phyloP scores from a whole-genome alignment of 75 land plant species.

The Pseudotsuga menziesii region DNA sequence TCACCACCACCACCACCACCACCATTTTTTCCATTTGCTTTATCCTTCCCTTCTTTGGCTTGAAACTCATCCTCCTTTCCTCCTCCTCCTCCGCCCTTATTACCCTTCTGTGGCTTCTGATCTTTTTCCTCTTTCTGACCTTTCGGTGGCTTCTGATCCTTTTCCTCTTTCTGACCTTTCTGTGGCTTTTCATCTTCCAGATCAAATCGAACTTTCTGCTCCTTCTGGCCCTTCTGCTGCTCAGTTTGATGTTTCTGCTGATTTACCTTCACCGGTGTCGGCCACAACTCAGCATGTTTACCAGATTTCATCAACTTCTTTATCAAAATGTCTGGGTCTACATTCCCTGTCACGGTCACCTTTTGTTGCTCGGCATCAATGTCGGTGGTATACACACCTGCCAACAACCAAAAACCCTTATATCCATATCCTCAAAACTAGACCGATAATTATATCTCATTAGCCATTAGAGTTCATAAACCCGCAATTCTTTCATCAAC shows the following conservation, averaged over 20 bases:
- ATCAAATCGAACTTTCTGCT: constrained; percentile 22
- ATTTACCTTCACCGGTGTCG: constrained; percentile 27
- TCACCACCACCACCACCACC: constrained; percentile 28
- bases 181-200: neutral
- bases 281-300: constrained; percentile 63
- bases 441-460: neutral
- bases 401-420: neutral
- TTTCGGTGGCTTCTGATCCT: constrained; percentile 8
- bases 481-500: neutral
- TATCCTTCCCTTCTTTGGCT: constrained; percentile 24
- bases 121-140: constrained; percentile 22
- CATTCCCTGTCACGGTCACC: constrained; percentile 59
- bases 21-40: constrained; percentile 8
- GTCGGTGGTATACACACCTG: constrained; percentile 42
- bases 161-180: constrained; percentile 27
- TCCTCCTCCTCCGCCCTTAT: constrained; percentile 12
- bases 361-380: constrained; percentile 61
- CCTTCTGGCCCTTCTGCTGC: constrained; percentile 10
- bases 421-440: neutral
- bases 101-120: neutral
- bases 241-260: constrained; percentile 19
- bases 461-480: neutral
- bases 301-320: constrained; percentile 57
- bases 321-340: constrained; percentile 39
- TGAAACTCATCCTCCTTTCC: constrained; percentile 10